A percentile compares a stretch with the other conserved stretches of the same genome.
phyloP scores from a whole-genome alignment of 139 green algal genomes.

The Volvox reticuliferus region DNA sequence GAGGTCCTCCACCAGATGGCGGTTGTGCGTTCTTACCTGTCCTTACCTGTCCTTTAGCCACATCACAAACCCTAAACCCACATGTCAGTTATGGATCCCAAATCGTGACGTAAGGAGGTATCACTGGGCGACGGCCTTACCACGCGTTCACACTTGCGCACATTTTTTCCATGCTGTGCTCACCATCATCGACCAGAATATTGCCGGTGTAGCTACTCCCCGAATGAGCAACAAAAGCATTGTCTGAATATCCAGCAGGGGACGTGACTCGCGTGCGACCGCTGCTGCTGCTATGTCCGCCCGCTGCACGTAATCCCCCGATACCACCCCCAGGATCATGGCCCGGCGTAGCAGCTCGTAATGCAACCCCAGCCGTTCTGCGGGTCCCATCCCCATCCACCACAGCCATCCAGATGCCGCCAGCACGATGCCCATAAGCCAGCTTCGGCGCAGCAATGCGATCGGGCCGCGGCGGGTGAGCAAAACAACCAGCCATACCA shows the following conservation, averaged over 20 bases:
- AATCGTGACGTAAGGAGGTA: too few relatives aligned
- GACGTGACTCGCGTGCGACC: not conserved
- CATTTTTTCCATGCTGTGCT: too few relatives aligned
- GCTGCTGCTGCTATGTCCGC: not conserved
- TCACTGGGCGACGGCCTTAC: too few relatives aligned
- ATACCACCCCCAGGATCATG: not conserved
- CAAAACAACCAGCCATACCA: not conserved
- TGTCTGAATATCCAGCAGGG: not conserved
- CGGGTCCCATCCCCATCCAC: not conserved
- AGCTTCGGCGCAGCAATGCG: not conserved
- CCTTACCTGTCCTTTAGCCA: too few relatives aligned
- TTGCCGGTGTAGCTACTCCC: not conserved
- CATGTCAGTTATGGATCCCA: too few relatives aligned
- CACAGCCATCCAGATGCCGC: not conserved
- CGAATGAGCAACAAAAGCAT: not conserved
- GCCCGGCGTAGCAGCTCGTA: not conserved
- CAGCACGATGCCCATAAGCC: not conserved
- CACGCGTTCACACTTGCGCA: too few relatives aligned
- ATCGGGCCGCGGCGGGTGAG: not conserved
- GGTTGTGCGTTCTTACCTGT: too few relatives aligned
- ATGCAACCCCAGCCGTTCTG: not conserved
- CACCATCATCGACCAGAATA: too few relatives aligned
- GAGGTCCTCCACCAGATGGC: too few relatives aligned
- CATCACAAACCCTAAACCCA: too few relatives aligned
- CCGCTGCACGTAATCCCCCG: not conserved